Conservation (phyloP, 257 asterid species). For the Agastache rugosa region DNA sequence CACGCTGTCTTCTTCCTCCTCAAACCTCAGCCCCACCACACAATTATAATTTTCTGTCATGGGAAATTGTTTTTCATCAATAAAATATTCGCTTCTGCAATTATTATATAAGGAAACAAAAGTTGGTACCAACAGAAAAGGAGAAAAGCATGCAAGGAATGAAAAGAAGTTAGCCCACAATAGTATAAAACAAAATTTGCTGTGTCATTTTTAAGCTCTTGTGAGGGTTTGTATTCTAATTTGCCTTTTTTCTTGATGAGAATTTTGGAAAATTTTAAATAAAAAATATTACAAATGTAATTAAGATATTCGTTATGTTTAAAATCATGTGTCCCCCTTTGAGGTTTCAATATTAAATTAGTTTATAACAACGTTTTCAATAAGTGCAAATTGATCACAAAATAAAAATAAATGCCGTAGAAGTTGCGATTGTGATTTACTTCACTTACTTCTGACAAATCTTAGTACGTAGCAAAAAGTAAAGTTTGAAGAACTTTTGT, state of each 20-base stretch:
- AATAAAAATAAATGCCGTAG: too few relatives aligned
- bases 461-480: too few relatives aligned
- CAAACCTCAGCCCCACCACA: constrained; percentile 29
- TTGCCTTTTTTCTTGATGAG: neutral
- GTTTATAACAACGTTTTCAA: too few relatives aligned
- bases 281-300: too few relatives aligned
- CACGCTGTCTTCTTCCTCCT: constrained; percentile 38
- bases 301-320: too few relatives aligned
- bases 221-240: constrained; percentile 3
- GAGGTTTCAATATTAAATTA: too few relatives aligned
- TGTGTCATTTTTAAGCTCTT: neutral
- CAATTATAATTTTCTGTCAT: neutral
- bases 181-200: neutral
- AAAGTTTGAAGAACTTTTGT: too few relatives aligned
- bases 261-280: neutral
- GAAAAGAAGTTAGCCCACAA: constrained; percentile 14
- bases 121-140: constrained; percentile 36
- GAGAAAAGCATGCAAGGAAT: constrained; percentile 35
- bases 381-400: too few relatives aligned
- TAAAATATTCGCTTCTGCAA: neutral
- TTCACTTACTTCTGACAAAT: too few relatives aligned
- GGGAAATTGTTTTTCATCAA: neutral
- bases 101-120: constrained; percentile 19
- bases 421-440: too few relatives aligned
- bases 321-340: too few relatives aligned